Percentiles rank a stretch among this genome's conserved stretches.
phyloP scores from a whole-genome alignment of 805 yeast genomes.

The Barnettozyma botsteinii region DNA sequence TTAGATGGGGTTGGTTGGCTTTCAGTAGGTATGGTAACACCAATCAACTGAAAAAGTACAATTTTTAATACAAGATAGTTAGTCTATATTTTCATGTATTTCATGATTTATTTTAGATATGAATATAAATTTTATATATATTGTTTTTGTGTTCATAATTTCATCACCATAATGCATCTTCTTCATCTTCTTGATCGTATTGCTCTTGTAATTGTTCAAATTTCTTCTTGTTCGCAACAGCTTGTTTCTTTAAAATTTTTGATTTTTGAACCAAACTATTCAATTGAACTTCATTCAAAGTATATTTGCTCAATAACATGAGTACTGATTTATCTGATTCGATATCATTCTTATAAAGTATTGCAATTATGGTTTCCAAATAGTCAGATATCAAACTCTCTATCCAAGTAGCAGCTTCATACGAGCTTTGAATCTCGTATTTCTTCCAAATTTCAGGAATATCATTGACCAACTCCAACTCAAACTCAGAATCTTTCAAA shows the following conservation, averaged over 20 bases:
- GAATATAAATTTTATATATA: not conserved
- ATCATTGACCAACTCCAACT: slow-evolving; percentile 11
- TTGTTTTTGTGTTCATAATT: no score
- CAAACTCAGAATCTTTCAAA: slow-evolving; percentile 6
- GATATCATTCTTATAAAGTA: slow-evolving; percentile 9
- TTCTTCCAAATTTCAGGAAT: slow-evolving; percentile 9
- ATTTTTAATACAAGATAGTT: no score
- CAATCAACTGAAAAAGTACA: slow-evolving; percentile 49
- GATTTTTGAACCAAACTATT: not conserved
- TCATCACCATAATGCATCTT: slow-evolving; percentile 25
- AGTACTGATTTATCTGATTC: slow-evolving; percentile 7
- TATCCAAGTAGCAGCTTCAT: slow-evolving; percentile 4
- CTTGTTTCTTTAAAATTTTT: not conserved
- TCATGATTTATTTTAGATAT: no score
- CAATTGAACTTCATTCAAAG: slow-evolving; percentile 1
- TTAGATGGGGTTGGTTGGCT: slow-evolving; percentile 80
- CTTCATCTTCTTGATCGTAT: slow-evolving; percentile 29
- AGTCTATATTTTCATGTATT: no score
- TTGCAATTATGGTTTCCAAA: slow-evolving; percentile 4
- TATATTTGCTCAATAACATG: slow-evolving; percentile 5
- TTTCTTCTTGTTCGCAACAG: slow-evolving; percentile 8
- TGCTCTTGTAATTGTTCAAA: slow-evolving; percentile 24
- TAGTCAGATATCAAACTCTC: slow-evolving; percentile 14
- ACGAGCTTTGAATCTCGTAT: slow-evolving; percentile 3
- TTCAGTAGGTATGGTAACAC: slow-evolving; percentile 71